Conservation (phyloP, 192 early-diverging fungal species). For the Rhizoclosmatium globosum region DNA sequence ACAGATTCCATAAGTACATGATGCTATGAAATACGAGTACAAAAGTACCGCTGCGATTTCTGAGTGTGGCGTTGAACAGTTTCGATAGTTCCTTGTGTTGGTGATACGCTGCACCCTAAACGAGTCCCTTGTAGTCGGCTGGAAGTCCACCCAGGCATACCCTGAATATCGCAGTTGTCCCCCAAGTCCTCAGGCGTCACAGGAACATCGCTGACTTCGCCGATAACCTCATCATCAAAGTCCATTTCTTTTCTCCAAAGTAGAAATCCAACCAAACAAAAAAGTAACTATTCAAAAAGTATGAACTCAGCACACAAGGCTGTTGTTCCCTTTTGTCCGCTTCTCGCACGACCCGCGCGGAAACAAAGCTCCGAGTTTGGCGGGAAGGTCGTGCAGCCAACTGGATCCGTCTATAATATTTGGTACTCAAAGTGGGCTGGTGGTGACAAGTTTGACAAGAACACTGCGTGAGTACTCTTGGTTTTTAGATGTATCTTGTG, state of each 20-base stretch:
- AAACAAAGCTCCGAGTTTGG: conserved; percentile 45
- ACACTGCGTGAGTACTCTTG: conserved; percentile 35
- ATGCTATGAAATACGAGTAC: no score
- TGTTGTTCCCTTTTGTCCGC: conserved; percentile 28
- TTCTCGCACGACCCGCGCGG: conserved; percentile 46
- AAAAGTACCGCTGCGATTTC: conserved; percentile 21
- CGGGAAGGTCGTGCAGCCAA: conserved; percentile 49
- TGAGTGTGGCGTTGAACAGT: conserved; percentile 35
- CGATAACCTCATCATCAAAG: background rate
- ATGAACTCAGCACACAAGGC: conserved; percentile 42
- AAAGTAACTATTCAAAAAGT: conserved; percentile 1
- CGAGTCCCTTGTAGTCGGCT: conserved; percentile 48
- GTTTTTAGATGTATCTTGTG: background rate
- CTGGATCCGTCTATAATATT: conserved; percentile 66
- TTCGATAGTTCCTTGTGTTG: conserved; percentile 58
- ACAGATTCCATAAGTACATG: no score
- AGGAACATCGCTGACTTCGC: background rate
- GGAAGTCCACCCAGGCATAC: conserved; percentile 58
- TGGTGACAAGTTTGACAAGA: conserved; percentile 43
- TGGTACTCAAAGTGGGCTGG: conserved; percentile 72
- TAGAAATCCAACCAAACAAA: background rate
- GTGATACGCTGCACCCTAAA: conserved; percentile 53
- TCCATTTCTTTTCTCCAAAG: conserved; percentile 4
- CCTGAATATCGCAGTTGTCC: conserved; percentile 58
- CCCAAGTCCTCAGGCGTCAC: background rate